Base-by-base conservation (phyloP, 768 basidiomycete species). In the Macrolepiota albuminosa region DNA sequence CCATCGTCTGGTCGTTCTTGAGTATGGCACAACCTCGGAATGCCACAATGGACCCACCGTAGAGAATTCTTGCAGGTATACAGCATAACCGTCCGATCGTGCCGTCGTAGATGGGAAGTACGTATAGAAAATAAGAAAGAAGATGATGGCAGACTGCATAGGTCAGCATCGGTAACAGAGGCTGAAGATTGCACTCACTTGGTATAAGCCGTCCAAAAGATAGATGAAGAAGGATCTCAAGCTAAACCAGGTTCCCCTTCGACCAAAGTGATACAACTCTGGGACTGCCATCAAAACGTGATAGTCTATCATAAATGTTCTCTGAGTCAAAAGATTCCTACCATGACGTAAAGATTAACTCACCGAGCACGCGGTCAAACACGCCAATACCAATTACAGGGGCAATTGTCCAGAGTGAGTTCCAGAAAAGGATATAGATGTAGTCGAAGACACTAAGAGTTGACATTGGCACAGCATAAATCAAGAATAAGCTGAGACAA, bases 361-460 rank as follows among this genome's bases (percentile, higher is more conserved):
- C 62, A 91, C 90, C 89, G 63, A 93, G 81, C 67, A 95, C 82
- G 29, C 94, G 89, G 71, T 99, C 96, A 71, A 98, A 98, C 52
- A 98, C 72, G 53, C 96, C 96, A 60, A 98, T 92, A 11, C 88
- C 96, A 66, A 98, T 88, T 56, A 97, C 95, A 42, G 96, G 95
- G 8, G 86, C 83, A 53, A 96, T 76, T 0, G 91, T 91, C 91
- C 91, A 99, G 73, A 99, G 86, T 10, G 96, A 89, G 75, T 99
- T 99, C 96, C 96, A 98, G 75, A 95, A 95, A 37, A 99, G 79
- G 47, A 99, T 76, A 68, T 95, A 97, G 29, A 86, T 89, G 71
- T 96, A 96, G 62, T 93, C 89, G 64, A 91, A 91, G 11, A 85
- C 91, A 63, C 74, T 76, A 48, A 18, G 40, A 40, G 58, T 31